Conservation (phyloP, 768 basidiomycete genomes). For the Dioszegia aurantiaca region DNA sequence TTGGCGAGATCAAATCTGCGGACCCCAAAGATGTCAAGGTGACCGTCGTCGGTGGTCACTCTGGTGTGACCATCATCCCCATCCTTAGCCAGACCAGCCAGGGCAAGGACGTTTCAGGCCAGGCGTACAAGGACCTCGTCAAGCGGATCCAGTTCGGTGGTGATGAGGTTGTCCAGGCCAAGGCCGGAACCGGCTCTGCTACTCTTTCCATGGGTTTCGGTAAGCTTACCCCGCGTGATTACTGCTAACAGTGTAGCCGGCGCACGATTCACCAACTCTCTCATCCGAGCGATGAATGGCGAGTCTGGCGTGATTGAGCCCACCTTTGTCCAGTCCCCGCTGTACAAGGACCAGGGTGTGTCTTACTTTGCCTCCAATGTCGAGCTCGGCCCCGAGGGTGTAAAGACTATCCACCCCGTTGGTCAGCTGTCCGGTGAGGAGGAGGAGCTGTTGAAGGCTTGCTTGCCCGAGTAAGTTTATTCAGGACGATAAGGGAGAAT, state of each 20-base stretch:
- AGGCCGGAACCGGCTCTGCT: conserved; percentile 76
- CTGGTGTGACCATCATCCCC: conserved; percentile 94
- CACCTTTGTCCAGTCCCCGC: conserved; percentile 71
- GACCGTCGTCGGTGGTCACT: conserved; percentile 95
- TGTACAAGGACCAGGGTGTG: conserved; percentile 67
- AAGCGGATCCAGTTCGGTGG: conserved; percentile 96
- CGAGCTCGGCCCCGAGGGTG: conserved; percentile 79
- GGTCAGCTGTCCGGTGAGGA: conserved; percentile 73
- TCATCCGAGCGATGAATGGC: conserved; percentile 79
- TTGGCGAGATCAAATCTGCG: conserved; percentile 67
- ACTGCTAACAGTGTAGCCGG: conserved; percentile 58
- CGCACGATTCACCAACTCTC: conserved; percentile 77
- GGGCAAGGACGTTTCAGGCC: conserved; percentile 63
- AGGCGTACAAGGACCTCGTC: conserved; percentile 74
- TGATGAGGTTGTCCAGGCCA: conserved; percentile 96
- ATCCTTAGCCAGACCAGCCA: conserved; percentile 75
- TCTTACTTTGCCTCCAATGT: conserved; percentile 87
- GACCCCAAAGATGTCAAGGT: conserved; percentile 58
- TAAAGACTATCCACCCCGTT: conserved; percentile 75
- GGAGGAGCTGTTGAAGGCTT: conserved; percentile 70
- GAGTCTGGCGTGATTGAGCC: conserved; percentile 83
- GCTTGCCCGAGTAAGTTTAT: conserved; percentile 65
- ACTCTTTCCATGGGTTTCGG: conserved; percentile 80
- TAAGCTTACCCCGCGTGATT: conserved; percentile 64
- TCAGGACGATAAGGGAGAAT: not conserved